Evolutionary conservation across 768 basidiomycete genomes (phyloP).

Genomic region (Agrocybe praecox): DNA sequence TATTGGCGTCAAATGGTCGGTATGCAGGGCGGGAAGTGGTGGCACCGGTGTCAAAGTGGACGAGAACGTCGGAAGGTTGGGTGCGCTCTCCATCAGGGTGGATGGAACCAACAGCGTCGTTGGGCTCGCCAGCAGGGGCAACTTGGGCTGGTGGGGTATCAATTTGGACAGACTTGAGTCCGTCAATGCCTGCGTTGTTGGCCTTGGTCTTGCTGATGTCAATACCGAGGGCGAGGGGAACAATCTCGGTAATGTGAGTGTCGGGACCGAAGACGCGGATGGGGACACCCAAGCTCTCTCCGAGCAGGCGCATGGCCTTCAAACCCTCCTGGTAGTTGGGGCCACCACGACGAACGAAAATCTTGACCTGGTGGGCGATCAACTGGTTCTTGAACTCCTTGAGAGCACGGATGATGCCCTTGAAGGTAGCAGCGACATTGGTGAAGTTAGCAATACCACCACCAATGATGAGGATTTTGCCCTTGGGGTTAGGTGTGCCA

Average conservation of each 20-base stretch:
- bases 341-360: conserved; percentile 97
- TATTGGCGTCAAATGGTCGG: conserved; percentile 90
- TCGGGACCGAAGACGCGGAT: conserved; percentile 98
- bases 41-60: conserved; percentile 70
- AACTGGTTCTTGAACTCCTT: conserved; percentile 90
- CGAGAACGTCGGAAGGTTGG: conserved; percentile 87
- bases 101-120: conserved; percentile 66
- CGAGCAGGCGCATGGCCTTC: conserved; percentile 97
- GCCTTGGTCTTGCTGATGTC: conserved; percentile 50
- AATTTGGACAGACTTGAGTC: conserved; percentile 37
- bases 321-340: conserved; percentile 99
- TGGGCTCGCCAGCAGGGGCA: conserved; percentile 37
- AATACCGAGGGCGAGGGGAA: conserved; percentile 95
- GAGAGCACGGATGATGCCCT: conserved; percentile 97
- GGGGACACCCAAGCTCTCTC: conserved; percentile 94
- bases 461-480: conserved; percentile 99
- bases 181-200: conserved; percentile 24
- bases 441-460: conserved; percentile 99
- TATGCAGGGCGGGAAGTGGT: conserved; percentile 67
- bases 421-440: conserved; percentile 99
- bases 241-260: conserved; percentile 98
- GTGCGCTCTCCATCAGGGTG: conserved; percentile 79
- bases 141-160: conserved; percentile 41
- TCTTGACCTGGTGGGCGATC: conserved; percentile 83
- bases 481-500: conserved; percentile 77